Base-by-base conservation (phyloP, 2,329 filamentous ascomycete genomes). In the Curvularia spicifera region DNA sequence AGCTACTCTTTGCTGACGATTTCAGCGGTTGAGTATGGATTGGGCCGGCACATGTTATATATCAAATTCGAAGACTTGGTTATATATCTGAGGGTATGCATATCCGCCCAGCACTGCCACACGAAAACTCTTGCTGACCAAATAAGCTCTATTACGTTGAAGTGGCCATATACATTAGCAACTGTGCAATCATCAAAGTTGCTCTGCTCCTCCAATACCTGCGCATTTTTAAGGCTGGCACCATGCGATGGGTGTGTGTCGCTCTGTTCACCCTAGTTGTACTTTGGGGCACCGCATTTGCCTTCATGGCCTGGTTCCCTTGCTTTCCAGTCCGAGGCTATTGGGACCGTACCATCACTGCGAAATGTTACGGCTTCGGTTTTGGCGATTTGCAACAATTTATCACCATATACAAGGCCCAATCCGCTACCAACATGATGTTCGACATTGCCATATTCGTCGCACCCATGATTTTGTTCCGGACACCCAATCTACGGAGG, bases 171-270 rank as follows among this genome's bases (percentile, higher is more conserved):
- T 77, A 76, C 55, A 56, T 72, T n/a, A 69, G 62, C 18, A 62
- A 74, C 20, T 72, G 69, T 6, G 63, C 68, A 13, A 22, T 76
- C 20, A 76, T 77, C 66, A 78, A 78, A 50, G 46, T 74, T 3
- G 73, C 75, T 2, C 60, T 78, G 4, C 67, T 78, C 0, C 37
- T 74, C 13, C 75, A 78, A 56, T 78, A 76, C 47, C 64, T 76
- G 8, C 75, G 75, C 33, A 73, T 78, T 15, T 77, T 76, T 68
- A 71, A 70, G 47, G 66, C 68, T 2, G 71, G 70, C 2, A 51
- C 28, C 12, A 73, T 71, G 69, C 67, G 67, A 35, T 71, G 66
- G 65, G 52, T 69, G 5, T 74, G 73, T 40, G 46, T 73, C 8
- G 24, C 43, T 10, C 59, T 73, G 1, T 56, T 75, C 5, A 59